These are phyloP conservation scores for Gossypium sturtianum DNA, from an alignment of 345 rosid species.

Conservation along the genomic window DNA sequence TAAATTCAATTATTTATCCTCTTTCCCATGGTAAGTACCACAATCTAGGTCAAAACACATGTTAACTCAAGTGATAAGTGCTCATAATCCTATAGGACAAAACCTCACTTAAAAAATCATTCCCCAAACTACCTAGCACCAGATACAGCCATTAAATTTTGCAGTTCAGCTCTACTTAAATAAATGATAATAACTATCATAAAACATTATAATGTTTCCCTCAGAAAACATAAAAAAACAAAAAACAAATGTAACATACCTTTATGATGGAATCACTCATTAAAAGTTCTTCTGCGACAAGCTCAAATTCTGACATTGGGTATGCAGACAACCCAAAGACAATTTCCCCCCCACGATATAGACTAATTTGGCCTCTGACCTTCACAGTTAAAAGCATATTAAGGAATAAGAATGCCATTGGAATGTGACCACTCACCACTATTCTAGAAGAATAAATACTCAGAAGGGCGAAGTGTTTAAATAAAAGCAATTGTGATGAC, in stretches of 20 bases:
- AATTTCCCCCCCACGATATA: slow-evolving; percentile 78
- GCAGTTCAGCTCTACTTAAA: neutral
- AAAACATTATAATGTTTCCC: neutral
- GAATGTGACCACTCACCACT: neutral
- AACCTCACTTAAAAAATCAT: neutral
- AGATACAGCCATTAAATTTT: neutral
- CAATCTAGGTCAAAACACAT: neutral
- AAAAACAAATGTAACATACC: slow-evolving; percentile 42
- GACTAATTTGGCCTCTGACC: slow-evolving; percentile 96
- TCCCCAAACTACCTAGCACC: neutral
- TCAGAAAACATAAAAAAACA: neutral
- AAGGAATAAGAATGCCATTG: slow-evolving; percentile 2
- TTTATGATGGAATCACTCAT: slow-evolving; percentile 93
- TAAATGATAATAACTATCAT: neutral
- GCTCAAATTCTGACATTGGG: slow-evolving; percentile 97
- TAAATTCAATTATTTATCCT: neutral
- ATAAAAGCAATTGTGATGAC: neutral
- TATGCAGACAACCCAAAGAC: slow-evolving; percentile 75
- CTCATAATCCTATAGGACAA: neutral
- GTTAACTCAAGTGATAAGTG: neutral
- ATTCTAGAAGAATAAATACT: neutral
- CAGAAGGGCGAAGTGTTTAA: neutral
- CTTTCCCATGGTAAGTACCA: neutral
- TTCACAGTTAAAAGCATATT: slow-evolving; percentile 27
- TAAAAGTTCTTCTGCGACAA: slow-evolving; percentile 92